Conservation (phyloP, 78 protist genomes). For the Monosiga brevicollis region DNA sequence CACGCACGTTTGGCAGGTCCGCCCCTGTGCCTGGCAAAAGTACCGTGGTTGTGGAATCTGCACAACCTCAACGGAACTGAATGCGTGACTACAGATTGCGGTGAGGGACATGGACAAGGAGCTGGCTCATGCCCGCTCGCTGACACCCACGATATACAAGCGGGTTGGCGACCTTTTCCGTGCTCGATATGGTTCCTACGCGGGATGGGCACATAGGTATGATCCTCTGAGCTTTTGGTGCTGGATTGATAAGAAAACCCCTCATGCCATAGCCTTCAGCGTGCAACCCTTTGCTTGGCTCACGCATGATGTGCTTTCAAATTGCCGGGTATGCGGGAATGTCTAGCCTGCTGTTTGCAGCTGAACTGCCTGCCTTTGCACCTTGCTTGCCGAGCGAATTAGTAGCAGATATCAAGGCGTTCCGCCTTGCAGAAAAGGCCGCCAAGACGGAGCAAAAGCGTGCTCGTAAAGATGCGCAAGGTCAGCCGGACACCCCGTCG, state of each 20-base stretch:
- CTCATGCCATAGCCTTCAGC: too few species aligned
- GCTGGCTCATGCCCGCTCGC: neutral
- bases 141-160: constrained; percentile 32
- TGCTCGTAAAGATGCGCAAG: too few species aligned
- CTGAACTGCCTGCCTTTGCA: neutral
- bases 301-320: neutral
- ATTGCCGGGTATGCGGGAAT: neutral
- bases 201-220: constrained; percentile 53
- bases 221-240: neutral
- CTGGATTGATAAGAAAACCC: too few species aligned
- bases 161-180: constrained; percentile 26
- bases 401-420: neutral
- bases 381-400: neutral
- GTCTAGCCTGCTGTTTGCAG: neutral
- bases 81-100: constrained; percentile 1
- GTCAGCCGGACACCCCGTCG: too few species aligned
- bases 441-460: too few species aligned
- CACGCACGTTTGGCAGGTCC: constrained; percentile 63
- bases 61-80: constrained; percentile 34
- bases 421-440: too few species aligned
- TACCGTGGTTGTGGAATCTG: too few species aligned
- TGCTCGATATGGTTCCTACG: constrained; percentile 15
- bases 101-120: neutral
- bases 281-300: neutral
- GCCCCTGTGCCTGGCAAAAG: too few species aligned